These are phyloP conservation scores for Diutina rugosa DNA, from an alignment of 1,139 yeast genomes.

Conservation along the genomic window DNA sequence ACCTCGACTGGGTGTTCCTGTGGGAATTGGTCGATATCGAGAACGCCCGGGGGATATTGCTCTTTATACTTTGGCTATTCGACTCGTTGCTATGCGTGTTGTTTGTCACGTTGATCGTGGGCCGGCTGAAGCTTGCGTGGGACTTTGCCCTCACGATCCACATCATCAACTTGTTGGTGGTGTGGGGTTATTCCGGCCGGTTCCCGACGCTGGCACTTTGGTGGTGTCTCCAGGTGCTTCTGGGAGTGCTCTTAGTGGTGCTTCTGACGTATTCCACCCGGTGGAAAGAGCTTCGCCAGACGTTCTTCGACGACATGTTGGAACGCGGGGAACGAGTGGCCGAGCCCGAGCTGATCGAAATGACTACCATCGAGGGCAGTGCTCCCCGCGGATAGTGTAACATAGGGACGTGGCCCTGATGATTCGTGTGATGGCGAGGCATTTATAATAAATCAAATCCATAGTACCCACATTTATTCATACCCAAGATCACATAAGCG, in stretches of 20 bases:
- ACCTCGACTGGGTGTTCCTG: conserved; percentile 61
- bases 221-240: conserved; percentile 71
- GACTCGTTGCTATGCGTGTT: conserved; percentile 69
- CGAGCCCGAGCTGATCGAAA: neutral
- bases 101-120: conserved; percentile 77
- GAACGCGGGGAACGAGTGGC: conserved; percentile 16
- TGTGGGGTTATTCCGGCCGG: conserved; percentile 48
- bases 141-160: conserved; percentile 90
- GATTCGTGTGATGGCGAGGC: too few relatives aligned
- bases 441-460: too few relatives aligned
- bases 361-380: neutral
- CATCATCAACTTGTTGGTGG: conserved; percentile 60
- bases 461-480: too few relatives aligned
- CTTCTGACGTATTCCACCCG: conserved; percentile 79
- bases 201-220: conserved; percentile 66
- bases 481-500: too few relatives aligned
- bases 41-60: conserved; percentile 68
- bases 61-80: conserved; percentile 65
- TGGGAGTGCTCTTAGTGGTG: conserved; percentile 57
- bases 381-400: neutral
- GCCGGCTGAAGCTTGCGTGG: conserved; percentile 88
- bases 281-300: conserved; percentile 79
- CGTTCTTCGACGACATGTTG: conserved; percentile 73
- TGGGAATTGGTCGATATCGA: conserved; percentile 69
- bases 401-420: neutral